Evolutionary conservation across 331 rosid genomes (phyloP).

Genomic region (Dryas integrifolia): DNA sequence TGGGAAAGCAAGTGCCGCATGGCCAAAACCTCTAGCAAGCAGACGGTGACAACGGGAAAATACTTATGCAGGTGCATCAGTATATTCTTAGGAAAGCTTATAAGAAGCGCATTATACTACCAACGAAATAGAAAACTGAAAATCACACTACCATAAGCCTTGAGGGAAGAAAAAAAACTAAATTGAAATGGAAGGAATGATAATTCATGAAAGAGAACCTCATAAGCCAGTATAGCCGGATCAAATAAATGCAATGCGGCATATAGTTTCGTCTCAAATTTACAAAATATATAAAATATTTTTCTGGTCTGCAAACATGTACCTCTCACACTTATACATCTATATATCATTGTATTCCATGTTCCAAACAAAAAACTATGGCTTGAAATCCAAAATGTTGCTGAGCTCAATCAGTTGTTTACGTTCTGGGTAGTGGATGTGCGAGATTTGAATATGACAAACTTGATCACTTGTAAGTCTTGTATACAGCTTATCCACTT

Average conservation of each 20-base stretch:
- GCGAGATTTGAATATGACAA: background rate
- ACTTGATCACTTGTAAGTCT: background rate
- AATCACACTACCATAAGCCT: background rate
- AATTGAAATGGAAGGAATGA: background rate
- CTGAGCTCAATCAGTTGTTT: background rate
- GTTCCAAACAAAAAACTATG: background rate
- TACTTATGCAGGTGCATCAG: background rate
- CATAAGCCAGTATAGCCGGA: background rate
- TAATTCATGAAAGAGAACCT: background rate
- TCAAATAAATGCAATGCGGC: background rate
- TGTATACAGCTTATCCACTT: background rate
- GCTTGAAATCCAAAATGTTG: background rate
- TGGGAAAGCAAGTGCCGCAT: background rate
- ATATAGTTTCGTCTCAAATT: background rate
- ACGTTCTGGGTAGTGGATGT: background rate
- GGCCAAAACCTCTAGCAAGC: slow-evolving; percentile 2
- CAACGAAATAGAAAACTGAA: background rate
- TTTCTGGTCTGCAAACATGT: background rate
- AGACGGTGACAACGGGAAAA: background rate
- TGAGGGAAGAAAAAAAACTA: background rate
- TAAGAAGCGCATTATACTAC: background rate
- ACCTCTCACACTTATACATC: slow-evolving; percentile 7
- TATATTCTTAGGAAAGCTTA: background rate
- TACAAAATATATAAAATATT: background rate
- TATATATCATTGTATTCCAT: background rate